A percentile compares a stretch with the other conserved stretches of the same genome.
phyloP scores from a whole-genome alignment of 371 early-diverging fungal species.

The Rhizomucor miehei region DNA sequence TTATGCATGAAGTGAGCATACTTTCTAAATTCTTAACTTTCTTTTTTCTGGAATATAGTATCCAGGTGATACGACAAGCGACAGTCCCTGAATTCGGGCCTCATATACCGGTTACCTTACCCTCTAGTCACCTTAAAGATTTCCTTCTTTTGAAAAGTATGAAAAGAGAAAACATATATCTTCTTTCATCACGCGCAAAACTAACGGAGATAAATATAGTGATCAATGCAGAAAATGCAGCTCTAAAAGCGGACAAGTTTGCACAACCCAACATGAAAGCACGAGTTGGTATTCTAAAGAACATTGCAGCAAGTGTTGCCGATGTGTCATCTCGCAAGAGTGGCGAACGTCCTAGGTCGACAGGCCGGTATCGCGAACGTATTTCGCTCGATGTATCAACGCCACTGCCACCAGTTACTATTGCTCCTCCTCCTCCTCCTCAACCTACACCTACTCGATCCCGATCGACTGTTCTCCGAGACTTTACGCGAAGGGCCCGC shows the following conservation, averaged over 20 bases:
- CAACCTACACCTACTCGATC: conserved; percentile 3
- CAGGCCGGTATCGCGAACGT: neutral
- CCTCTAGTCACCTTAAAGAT: conserved; percentile 39
- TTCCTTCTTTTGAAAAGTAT: conserved; percentile 58
- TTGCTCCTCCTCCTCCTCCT: neutral
- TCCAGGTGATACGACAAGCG: conserved; percentile 50
- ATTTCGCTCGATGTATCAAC: too few relatives aligned
- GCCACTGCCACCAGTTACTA: too few relatives aligned
- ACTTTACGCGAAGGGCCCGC: neutral
- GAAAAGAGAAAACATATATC: too few relatives aligned
- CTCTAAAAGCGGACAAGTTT: conserved; percentile 66
- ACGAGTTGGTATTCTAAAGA: conserved; percentile 36
- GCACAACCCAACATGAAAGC: conserved; percentile 53
- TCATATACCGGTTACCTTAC: conserved; percentile 60
- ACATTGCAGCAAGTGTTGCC: neutral
- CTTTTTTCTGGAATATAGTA: too few relatives aligned
- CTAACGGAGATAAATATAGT: too few relatives aligned
- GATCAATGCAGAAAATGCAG: conserved; percentile 77
- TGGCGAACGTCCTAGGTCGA: neutral
- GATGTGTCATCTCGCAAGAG: too few relatives aligned
- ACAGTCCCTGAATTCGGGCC: conserved; percentile 69
- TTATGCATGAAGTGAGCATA: neutral
- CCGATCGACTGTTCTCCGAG: conserved; percentile 2
- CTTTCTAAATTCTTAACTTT: too few relatives aligned
- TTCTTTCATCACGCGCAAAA: too few relatives aligned